Evolutionary conservation across 805 yeast species (phyloP).

Genomic region (Myxozyma mucilagina): DNA sequence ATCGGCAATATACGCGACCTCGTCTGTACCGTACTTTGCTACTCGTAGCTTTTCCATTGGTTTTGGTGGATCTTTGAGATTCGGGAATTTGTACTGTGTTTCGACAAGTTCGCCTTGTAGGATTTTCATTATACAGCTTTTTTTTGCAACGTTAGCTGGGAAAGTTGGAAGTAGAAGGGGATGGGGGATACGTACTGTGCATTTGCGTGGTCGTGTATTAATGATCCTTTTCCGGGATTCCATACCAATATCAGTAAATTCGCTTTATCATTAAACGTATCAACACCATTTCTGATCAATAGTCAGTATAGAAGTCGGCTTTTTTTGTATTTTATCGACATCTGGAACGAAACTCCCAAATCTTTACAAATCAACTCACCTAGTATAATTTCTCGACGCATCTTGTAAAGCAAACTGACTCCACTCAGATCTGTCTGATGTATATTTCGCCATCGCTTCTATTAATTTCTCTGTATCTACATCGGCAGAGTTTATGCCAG

Average conservation of each 20-base stretch:
- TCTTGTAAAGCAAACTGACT: conserved; percentile 56
- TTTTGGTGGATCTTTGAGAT: conserved; percentile 32
- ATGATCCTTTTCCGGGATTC: conserved; percentile 64
- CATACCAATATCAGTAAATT: conserved; percentile 67
- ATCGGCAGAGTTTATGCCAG: conserved; percentile 47
- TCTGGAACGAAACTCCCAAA: not conserved
- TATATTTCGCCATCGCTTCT: conserved; percentile 51
- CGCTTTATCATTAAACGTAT: conserved; percentile 68
- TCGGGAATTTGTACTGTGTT: conserved; percentile 55
- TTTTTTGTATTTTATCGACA: not conserved
- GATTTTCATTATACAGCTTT: conserved; percentile 64
- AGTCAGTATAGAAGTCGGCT: not conserved
- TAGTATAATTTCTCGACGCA: conserved; percentile 51
- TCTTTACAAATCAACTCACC: conserved; percentile 5
- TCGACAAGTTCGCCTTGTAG: conserved; percentile 61
- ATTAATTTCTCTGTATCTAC: conserved; percentile 54
- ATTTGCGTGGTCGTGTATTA: conserved; percentile 72
- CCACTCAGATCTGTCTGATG: conserved; percentile 58
- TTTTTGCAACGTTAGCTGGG: not conserved
- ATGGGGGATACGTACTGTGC: conserved; percentile 49
- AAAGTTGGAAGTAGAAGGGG: not conserved
- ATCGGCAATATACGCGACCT: conserved; percentile 66
- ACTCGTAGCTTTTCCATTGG: conserved; percentile 36
- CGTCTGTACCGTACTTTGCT: conserved; percentile 40
- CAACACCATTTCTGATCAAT: conserved; percentile 62